Percentiles rank a stretch among this genome's conserved stretches.
Conservation (phyloP, 2,329 filamentous ascomycete genomes). For the Claviceps maximensis region DNA sequence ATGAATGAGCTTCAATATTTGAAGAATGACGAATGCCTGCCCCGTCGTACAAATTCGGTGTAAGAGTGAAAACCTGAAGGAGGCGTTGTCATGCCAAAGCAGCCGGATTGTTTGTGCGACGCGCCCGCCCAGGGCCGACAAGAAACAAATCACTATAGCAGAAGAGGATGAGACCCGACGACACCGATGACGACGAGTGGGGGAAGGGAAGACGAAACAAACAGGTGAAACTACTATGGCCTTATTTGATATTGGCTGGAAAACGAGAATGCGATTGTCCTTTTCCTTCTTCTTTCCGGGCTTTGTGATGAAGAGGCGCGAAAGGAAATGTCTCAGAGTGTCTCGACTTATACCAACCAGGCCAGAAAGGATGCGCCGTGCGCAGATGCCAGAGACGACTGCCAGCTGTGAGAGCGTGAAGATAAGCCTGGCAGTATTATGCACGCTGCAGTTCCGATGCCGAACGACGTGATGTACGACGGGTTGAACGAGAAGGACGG, state of each 20-base stretch:
- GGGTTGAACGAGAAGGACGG: background rate
- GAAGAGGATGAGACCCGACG: background rate
- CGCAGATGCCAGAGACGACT: background rate
- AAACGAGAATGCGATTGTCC: background rate
- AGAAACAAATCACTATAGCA: background rate
- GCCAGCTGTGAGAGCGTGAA: background rate
- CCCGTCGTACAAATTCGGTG: background rate
- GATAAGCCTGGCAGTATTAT: background rate
- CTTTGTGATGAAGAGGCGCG: background rate
- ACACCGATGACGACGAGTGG: background rate
- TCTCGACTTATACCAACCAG: constrained; percentile 2
- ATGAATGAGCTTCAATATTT: background rate
- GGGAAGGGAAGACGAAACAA: background rate
- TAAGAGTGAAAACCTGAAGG: background rate
- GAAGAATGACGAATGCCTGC: background rate
- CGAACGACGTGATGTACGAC: background rate
- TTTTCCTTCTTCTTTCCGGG: background rate
- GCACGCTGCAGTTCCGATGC: background rate
- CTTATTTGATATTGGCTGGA: background rate
- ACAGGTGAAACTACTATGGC: background rate
- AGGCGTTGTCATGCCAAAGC: background rate
- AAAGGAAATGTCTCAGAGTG: background rate
- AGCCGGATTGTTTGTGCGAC: background rate
- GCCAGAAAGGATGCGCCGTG: background rate
- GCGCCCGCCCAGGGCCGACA: background rate